phyloP scores from a whole-genome alignment of 192 early-diverging fungal genomes.

The Backusella mclennaniae region DNA sequence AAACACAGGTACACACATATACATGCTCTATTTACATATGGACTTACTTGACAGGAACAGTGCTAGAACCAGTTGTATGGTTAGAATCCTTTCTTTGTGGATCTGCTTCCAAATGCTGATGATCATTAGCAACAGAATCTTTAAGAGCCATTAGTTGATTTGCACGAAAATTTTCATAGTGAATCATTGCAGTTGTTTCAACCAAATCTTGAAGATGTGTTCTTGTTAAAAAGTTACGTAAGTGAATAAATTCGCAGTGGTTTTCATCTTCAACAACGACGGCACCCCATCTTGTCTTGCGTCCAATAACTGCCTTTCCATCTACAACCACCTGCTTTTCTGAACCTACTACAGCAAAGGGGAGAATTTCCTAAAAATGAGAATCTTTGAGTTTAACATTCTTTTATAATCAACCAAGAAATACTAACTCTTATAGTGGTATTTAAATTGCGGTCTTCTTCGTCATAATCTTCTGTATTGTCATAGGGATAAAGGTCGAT shows the following conservation, averaged over 20 bases:
- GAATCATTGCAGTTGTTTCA: constrained; percentile 89
- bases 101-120: not conserved
- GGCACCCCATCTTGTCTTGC: constrained; percentile 83
- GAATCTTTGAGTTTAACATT: not conserved
- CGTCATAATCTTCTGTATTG: constrained; percentile 77
- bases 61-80: not conserved
- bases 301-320: constrained; percentile 86
- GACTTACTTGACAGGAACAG: constrained; percentile 5
- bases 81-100: not conserved
- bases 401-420: not conserved
- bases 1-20: not conserved
- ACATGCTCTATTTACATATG: not conserved
- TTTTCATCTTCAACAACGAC: constrained; percentile 84
- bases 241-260: constrained; percentile 93
- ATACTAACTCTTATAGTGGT: constrained; percentile 64
- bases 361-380: constrained; percentile 66
- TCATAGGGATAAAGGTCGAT: constrained; percentile 89
- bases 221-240: constrained; percentile 86
- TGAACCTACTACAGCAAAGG: constrained; percentile 93
- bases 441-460: constrained; percentile 71
- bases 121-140: not conserved
- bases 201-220: constrained; percentile 96
- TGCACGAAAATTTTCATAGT: constrained; percentile 95
- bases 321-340: constrained; percentile 84
- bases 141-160: constrained; percentile 49